Evolutionary conservation across 2,329 filamentous ascomycete species (phyloP), one percentile per base, ranked within the genome.

Genomic region (Aureobasidium sp.): DNA sequence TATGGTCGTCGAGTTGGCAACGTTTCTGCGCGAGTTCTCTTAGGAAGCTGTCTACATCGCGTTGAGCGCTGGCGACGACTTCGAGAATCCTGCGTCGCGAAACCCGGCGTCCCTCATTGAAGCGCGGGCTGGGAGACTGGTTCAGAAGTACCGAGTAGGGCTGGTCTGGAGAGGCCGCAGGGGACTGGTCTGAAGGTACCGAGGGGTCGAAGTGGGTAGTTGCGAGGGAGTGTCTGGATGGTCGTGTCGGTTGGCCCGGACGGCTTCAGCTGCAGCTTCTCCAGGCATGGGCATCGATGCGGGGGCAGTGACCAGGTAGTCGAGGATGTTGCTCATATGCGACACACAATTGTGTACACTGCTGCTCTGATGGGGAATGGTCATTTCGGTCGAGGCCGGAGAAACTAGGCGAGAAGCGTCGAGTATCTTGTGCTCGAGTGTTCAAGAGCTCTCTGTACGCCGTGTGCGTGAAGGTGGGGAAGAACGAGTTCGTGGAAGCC

Each of bases 1-100:
- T 78, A 11, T 73, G 74, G 20, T 79, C 77, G 64, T 79, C 77
- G 50, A 78, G 69, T 68, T 75, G 73, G 59, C 71, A 73, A 42
- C 77, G 74, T 68, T 79, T 79, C 64, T 72, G 66, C 64, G 78
- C 76, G 48, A 79, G 69, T 53, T 70, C 68, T 56, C 75, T 72
- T 8, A 78, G 69, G 31, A 69, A 69, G 43, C 53, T 50, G 15
- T 55, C 60, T 11, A 69, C 64, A 53, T 69, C 68, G 42, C 68
- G 66, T 43, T 69, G 59, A 23, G 66, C 68, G 43, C 66, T 66
- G 62, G 67, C 63, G 38, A 69, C 65, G 9, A 65, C 33, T 48
- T 63, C 59, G 42, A 67, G 65, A 47, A 66, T 69, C 27, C 67
- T 58, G 20, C 66, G 66, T 33, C 68, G 68, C 10, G 62, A 51